phyloP scores from a whole-genome alignment of 208 protist species.

The Wallacemonas collosoma region DNA sequence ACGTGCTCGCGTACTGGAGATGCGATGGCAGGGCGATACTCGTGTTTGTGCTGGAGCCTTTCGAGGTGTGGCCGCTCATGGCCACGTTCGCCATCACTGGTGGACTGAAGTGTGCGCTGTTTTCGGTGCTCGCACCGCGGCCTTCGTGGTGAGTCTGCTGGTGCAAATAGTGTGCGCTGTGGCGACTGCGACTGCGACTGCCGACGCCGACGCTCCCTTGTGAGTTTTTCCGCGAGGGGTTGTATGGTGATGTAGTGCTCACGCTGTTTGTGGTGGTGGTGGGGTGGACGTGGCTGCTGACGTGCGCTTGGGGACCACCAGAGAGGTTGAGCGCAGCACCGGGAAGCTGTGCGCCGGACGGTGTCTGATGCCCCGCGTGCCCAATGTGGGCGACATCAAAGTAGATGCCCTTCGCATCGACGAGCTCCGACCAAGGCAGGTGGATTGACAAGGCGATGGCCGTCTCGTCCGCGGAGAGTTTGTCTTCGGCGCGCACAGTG shows the following conservation, averaged over 20 bases:
- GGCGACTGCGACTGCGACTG: too few species aligned
- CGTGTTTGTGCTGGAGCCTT: not conserved
- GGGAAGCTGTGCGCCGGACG: not conserved
- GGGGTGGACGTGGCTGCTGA: not conserved
- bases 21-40: not conserved
- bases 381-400: constrained; percentile 8
- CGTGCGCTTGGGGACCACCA: not conserved
- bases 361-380: not conserved
- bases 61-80: not conserved
- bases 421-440: constrained; percentile 6
- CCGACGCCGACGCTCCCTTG: too few species aligned
- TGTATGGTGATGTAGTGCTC: not conserved
- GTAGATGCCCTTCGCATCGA: constrained; percentile 9
- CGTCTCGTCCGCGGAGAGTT: constrained; percentile 24
- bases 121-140: not conserved
- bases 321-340: not conserved
- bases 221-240: too few species aligned
- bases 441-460: constrained; percentile 18
- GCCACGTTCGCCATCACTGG: not conserved
- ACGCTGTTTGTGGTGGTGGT: not conserved
- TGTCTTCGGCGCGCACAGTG: constrained; percentile 12
- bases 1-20: not conserved
- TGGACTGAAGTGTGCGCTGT: not conserved
- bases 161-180: not conserved
- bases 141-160: not conserved